Evolutionary conservation across 73 alveolate species (phyloP).

Genomic region (Symbiodinium pilosum): DNA sequence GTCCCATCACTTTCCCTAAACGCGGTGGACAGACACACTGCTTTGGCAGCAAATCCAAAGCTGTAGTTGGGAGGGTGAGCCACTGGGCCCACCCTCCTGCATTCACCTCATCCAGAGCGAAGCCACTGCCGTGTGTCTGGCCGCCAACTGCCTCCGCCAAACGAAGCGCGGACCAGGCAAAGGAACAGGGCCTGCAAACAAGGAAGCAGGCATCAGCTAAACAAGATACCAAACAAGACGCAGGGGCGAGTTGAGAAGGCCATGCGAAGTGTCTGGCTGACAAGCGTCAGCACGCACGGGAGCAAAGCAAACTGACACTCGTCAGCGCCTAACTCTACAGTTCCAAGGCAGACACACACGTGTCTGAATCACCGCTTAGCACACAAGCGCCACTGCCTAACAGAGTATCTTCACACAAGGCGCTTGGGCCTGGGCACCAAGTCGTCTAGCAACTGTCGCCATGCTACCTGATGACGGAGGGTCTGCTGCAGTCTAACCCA

Average conservation of each 20-base stretch:
- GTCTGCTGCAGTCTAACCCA: background rate
- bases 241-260: background rate
- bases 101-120: no score
- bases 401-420: background rate
- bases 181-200: background rate
- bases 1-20: no score
- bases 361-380: background rate
- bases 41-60: no score
- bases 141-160: background rate
- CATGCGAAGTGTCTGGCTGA: background rate
- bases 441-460: background rate
- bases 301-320: background rate
- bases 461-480: background rate
- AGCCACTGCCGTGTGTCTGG: background rate
- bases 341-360: background rate
- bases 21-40: no score
- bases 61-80: no score
- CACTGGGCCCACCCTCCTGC: no score
- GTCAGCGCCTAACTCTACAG: background rate
- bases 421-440: slow-evolving; percentile 1
- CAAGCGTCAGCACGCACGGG: background rate
- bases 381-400: background rate
- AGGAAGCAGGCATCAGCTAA: background rate
- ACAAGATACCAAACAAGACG: background rate
- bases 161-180: background rate